Evolutionary conservation across 129 eudicot genomes (phyloP).

Genomic region (Ambrosia trifida): DNA sequence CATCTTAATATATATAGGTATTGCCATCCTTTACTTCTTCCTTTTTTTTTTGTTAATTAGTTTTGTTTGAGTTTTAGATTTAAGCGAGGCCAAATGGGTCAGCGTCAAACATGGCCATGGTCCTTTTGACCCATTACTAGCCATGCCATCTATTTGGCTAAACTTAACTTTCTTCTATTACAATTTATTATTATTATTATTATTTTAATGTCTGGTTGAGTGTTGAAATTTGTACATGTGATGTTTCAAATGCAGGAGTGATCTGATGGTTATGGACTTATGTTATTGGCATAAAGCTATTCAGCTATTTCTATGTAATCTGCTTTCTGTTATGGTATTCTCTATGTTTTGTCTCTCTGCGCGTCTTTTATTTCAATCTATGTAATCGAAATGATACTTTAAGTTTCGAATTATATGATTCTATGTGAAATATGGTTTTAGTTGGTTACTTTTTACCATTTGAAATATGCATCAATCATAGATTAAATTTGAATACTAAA

Average conservation of each 20-base stretch:
- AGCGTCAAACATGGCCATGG: no score
- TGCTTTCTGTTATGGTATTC: not conserved
- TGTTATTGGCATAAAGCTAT: not conserved
- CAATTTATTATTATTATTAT: no score
- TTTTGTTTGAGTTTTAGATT: no score
- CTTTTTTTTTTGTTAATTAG: not conserved
- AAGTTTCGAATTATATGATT: not conserved
- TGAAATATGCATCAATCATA: no score
- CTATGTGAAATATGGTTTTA: not conserved
- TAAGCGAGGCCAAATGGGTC: no score
- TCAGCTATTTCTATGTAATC: not conserved
- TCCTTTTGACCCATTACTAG: no score
- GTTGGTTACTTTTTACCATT: no score
- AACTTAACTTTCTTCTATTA: no score
- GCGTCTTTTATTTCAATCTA: slow-evolving; percentile 1
- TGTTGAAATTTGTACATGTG: not conserved
- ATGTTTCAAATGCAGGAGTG: not conserved
- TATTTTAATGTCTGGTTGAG: not conserved
- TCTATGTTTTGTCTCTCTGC: not conserved
- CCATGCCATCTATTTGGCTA: no score
- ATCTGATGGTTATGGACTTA: slow-evolving; percentile 5
- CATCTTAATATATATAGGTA: slow-evolving; percentile 27
- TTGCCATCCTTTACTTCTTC: not conserved
- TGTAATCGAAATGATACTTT: slow-evolving; percentile 17
- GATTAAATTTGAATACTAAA: no score